Conservation (phyloP, 1,284 basidiomycete genomes). For the Xerocomus amazonicus region DNA sequence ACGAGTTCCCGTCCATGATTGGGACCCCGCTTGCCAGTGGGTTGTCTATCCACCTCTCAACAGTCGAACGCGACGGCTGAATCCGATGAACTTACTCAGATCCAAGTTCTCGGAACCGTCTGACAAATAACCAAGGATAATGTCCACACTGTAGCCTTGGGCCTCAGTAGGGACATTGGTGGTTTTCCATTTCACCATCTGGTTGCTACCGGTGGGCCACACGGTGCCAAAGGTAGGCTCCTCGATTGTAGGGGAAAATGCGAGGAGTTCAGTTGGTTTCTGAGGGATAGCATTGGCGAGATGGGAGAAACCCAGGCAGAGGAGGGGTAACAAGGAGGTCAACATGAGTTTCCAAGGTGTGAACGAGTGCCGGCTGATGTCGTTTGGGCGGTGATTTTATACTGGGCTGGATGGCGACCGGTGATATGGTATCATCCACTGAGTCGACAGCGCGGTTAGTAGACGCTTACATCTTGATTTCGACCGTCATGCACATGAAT, state of each 20-base stretch:
- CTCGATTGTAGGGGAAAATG: constrained; percentile 46
- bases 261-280: constrained; percentile 34
- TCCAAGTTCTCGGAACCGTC: constrained; percentile 41
- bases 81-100: constrained; percentile 31
- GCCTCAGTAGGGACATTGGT: constrained; percentile 32
- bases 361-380: no score
- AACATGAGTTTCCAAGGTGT: constrained; percentile 21
- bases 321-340: constrained; percentile 14
- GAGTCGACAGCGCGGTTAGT: no score
- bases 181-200: constrained; percentile 44
- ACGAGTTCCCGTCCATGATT: constrained; percentile 34
- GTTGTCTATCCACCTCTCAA: constrained; percentile 30
- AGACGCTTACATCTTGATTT: neutral
- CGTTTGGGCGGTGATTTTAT: no score
- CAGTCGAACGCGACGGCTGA: neutral
- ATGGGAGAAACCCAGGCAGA: constrained; percentile 16
- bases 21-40: constrained; percentile 43
- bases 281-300: constrained; percentile 29
- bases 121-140: constrained; percentile 38
- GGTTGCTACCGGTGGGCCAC: constrained; percentile 38
- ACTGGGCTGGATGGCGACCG: no score
- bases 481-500: neutral
- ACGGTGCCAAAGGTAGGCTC: constrained; percentile 27
- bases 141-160: constrained; percentile 27
- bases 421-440: no score